Percentiles rank a stretch among this genome's conserved stretches.
Conservation (phyloP, 2,329 filamentous ascomycete species). For the Rutstroemia sp. region DNA sequence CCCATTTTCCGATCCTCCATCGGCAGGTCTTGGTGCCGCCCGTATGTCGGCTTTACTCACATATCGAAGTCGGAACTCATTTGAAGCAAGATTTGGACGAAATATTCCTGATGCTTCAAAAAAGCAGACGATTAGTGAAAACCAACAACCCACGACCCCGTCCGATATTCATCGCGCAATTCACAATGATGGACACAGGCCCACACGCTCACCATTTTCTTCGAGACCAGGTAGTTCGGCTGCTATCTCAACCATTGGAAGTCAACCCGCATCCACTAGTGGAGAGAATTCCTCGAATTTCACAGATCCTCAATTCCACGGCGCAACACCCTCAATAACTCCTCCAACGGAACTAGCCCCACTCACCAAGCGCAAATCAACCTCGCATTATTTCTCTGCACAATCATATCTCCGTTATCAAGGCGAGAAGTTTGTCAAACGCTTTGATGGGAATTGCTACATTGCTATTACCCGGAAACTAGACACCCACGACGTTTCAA, state of each 20-base stretch:
- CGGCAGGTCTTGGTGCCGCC: conserved; percentile 81
- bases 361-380: conserved; percentile 31
- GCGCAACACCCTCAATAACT: conserved; percentile 45
- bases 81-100: conserved; percentile 88
- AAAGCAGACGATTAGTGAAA: conserved; percentile 73
- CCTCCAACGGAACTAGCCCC: conserved; percentile 32
- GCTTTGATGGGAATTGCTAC: conserved; percentile 98
- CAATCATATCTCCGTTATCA: conserved; percentile 97
- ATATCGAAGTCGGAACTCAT: conserved; percentile 93
- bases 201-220: conserved; percentile 41
- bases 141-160: conserved; percentile 50
- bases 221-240: conserved; percentile 37
- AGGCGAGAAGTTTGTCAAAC: conserved; percentile 90
- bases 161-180: conserved; percentile 63
- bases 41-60: conserved; percentile 96
- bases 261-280: conserved; percentile 16
- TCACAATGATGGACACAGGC: conserved; percentile 74
- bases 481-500: conserved; percentile 91
- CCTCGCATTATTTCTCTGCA: conserved; percentile 90
- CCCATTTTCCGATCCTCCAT: conserved; percentile 74
- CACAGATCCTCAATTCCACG: conserved; percentile 64
- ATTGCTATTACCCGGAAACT: conserved; percentile 97
- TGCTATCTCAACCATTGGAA: conserved; percentile 9
- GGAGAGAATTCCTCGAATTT: conserved; percentile 31
- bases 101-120: conserved; percentile 84